Percentiles rank a stretch among this genome's conserved stretches.
These are phyloP conservation scores for Moesziomyces sp. DNA, from an alignment of 1,284 basidiomycete genomes.

Conservation along the genomic window DNA sequence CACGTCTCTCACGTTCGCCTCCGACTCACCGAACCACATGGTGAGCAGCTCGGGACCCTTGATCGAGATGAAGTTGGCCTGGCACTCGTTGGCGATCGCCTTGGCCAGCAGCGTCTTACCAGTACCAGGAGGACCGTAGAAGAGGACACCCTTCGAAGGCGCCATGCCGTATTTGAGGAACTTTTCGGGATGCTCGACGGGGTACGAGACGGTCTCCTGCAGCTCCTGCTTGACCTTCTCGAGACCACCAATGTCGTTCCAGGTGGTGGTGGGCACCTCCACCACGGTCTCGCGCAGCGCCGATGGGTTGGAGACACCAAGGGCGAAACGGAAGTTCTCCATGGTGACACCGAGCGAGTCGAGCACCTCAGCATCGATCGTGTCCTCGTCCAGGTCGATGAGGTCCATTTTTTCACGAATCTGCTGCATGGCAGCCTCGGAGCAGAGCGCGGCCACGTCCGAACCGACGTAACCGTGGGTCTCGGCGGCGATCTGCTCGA, in stretches of 20 bases:
- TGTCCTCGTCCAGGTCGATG: constrained; percentile 82
- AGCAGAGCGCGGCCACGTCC: constrained; percentile 94
- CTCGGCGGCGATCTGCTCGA: constrained; percentile 96
- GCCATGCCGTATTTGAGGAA: constrained; percentile 99
- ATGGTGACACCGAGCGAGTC: constrained; percentile 95
- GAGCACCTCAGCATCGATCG: constrained; percentile 95
- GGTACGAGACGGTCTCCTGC: constrained; percentile 99
- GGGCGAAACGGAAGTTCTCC: constrained; percentile 98
- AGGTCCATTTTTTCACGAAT: constrained; percentile 98
- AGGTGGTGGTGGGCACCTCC: constrained; percentile 93
- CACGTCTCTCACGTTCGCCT: constrained; percentile 98
- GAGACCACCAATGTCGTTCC: constrained; percentile 99
- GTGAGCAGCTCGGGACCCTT: constrained; percentile 92
- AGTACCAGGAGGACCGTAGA: constrained; percentile 96
- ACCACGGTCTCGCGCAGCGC: constrained; percentile 95
- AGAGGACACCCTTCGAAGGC: constrained; percentile 96
- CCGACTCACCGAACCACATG: constrained; percentile 99
- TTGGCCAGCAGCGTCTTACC: constrained; percentile 95
- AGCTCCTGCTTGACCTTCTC: constrained; percentile 99
- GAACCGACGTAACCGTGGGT: constrained; percentile 99
- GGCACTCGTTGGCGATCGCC: constrained; percentile 98
- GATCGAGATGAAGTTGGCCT: constrained; percentile 98
- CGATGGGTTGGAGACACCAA: constrained; percentile 94
- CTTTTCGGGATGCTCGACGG: constrained; percentile 99
- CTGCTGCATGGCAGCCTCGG: constrained; percentile 97